Base-by-base conservation (phyloP, 2,329 filamentous ascomycete genomes). In the Sarocladium strictum region DNA sequence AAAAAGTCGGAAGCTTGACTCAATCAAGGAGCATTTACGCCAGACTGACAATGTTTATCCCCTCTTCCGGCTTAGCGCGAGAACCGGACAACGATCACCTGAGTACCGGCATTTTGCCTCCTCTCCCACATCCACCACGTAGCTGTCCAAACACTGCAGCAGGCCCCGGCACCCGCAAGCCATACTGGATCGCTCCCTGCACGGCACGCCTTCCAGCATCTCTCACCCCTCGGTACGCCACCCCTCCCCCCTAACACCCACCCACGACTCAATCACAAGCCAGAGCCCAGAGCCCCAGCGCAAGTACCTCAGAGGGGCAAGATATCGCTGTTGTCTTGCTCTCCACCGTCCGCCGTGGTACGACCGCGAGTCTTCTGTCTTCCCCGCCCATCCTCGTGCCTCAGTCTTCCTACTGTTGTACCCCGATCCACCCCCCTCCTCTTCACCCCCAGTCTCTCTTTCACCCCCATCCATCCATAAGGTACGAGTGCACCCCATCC, bases 71-170 rank as follows among this genome's bases (percentile, higher is more conserved):
- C 10, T 23, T 53, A 53, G 50, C 32, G 50, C 21, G n/a, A n/a
- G n/a, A n/a, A n/a, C 15, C 11, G 3, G 2, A 6, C 50, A 38
- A 7, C 50, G 50, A 40, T 53, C 50, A 53, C 50, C 50, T 53
- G 50, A 53, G 50, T 53, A 33, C 50, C 50, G 50, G 50, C 50
- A 53, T 53, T 40, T 53, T 53, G 32, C 32, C 50, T 53, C 33
- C 50, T 24, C 50, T 12, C 27, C 27, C 3, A n/a, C n/a, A n/a
- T n/a, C n/a, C n/a, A n/a, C 12, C 41, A 10, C 24, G 19, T 21
- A 27, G 41, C 45, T 7, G 45, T 21, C 45, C 45, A 17, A 38
- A 29, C 26, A 29, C 24, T 33, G 24, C 24, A 29, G n/a, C 45
- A 5, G 12, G 6, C 45, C 23, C 45, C 45, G 12, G 24, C 27